Conservation (phyloP, 2,329 filamentous ascomycete species). For the Trichoderma hamatum region DNA sequence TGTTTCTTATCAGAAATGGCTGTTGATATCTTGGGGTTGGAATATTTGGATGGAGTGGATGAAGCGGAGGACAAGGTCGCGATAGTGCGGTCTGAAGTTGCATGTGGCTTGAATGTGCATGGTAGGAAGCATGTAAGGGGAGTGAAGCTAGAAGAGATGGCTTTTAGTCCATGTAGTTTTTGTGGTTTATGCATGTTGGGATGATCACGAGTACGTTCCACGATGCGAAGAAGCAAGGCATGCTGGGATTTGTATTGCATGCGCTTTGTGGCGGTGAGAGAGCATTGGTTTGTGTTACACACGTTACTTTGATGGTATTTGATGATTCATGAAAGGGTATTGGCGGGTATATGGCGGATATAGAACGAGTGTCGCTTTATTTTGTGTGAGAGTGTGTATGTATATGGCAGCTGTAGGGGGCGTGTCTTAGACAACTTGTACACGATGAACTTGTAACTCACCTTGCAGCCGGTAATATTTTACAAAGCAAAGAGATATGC, state of each 20-base stretch:
- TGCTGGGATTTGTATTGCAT: not conserved
- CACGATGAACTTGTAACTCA: too few relatives aligned
- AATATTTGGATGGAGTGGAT: not conserved
- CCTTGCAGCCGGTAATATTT: too few relatives aligned
- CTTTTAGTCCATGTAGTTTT: not conserved
- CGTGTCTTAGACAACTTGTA: too few relatives aligned
- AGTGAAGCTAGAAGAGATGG: not conserved
- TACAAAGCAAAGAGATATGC: too few relatives aligned
- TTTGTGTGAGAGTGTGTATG: not conserved
- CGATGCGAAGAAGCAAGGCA: slow-evolving; percentile 9
- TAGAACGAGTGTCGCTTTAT: not conserved
- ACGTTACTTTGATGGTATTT: not conserved
- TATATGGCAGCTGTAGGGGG: too few relatives aligned
- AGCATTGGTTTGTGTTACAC: not conserved
- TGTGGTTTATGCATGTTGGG: not conserved
- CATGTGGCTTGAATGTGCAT: slow-evolving; percentile 6
- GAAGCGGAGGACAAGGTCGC: not conserved
- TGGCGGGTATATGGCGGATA: not conserved
- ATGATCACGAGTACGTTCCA: slow-evolving; percentile 11
- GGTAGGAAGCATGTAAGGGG: not conserved
- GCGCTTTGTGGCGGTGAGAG: not conserved
- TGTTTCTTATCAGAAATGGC: not conserved
- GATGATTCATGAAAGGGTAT: not conserved
- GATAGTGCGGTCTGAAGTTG: not conserved
- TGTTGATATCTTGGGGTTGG: not conserved